A percentile compares a stretch with the other conserved stretches of the same genome.
These are phyloP conservation scores for Aspergillus aculeatus DNA, from an alignment of 2,329 filamentous ascomycete genomes.

Conservation along the genomic window DNA sequence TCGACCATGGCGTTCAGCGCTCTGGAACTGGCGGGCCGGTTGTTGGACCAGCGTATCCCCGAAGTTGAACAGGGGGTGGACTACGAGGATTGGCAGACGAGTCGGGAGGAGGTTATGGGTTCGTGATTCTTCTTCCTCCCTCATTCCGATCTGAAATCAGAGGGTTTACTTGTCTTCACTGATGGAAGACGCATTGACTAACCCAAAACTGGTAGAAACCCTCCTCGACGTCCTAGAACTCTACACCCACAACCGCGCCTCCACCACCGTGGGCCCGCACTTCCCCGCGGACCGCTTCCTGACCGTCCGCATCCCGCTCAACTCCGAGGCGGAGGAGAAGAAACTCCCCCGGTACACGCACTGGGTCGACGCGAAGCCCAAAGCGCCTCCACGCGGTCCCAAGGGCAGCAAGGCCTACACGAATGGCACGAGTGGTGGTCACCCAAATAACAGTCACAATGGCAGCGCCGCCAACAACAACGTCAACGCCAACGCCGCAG, in stretches of 20 bases:
- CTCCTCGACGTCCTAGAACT: slow-evolving; percentile 88
- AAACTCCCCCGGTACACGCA: slow-evolving; percentile 64
- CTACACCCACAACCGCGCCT: slow-evolving; percentile 78
- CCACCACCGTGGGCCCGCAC: slow-evolving; percentile 70
- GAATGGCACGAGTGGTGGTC: not conserved
- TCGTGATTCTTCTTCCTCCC: slow-evolving; percentile 35
- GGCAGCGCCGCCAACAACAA: slow-evolving; percentile 16
- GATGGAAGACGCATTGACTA: slow-evolving; percentile 24
- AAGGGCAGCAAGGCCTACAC: not conserved
- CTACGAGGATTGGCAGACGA: slow-evolving; percentile 52
- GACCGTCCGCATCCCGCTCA: slow-evolving; percentile 80
- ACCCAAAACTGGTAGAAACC: slow-evolving; percentile 58
- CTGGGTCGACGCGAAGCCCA: slow-evolving; percentile 35
- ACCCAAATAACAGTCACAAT: slow-evolving; percentile 16
- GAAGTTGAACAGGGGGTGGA: slow-evolving; percentile 47
- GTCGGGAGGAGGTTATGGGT: slow-evolving; percentile 50
- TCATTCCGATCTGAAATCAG: slow-evolving; percentile 7
- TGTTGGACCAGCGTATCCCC: slow-evolving; percentile 59
- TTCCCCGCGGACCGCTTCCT: slow-evolving; percentile 79
- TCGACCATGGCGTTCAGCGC: slow-evolving; percentile 81
- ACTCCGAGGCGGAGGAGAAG: slow-evolving; percentile 70
- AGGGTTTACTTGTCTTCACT: slow-evolving; percentile 26
- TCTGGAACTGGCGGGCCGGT: slow-evolving; percentile 73
- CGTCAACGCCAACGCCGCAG: slow-evolving; percentile 15
- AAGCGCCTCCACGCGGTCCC: slow-evolving; percentile 2